These are phyloP conservation scores for Mortierella sp. DNA, from an alignment of 371 early-diverging fungal species.

Conservation along the genomic window DNA sequence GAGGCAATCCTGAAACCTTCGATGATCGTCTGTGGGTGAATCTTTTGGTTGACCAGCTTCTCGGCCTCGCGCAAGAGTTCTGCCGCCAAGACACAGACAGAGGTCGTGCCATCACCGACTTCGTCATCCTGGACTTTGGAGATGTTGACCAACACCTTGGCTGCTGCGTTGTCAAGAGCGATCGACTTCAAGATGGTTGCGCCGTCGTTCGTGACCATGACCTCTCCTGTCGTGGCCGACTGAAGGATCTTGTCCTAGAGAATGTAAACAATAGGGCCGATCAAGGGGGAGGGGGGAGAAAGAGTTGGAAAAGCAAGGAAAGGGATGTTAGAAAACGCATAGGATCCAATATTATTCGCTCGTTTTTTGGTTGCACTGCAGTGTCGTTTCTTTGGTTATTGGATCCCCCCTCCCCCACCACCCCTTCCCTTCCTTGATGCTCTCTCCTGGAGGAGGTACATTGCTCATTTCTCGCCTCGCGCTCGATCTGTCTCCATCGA, in stretches of 20 bases:
- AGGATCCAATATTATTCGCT: neutral
- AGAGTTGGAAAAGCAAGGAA: neutral
- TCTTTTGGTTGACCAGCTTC: constrained; percentile 90
- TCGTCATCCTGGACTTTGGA: constrained; percentile 99
- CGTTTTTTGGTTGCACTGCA: neutral
- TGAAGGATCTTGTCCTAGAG: constrained; percentile 97
- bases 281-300: too few relatives aligned
- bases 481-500: too few relatives aligned
- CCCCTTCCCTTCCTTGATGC: too few relatives aligned
- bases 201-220: constrained; percentile 99
- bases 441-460: too few relatives aligned
- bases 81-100: constrained; percentile 98
- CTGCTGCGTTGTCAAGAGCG: constrained; percentile 97
- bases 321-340: neutral
- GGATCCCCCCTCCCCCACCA: too few relatives aligned
- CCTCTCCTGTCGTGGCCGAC: constrained; percentile 85
- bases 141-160: constrained; percentile 98
- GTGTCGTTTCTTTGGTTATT: too few relatives aligned
- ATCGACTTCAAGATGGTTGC: constrained; percentile 99
- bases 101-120: constrained; percentile 99
- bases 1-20: constrained; percentile 97
- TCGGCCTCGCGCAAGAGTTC: constrained; percentile 98
- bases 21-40: constrained; percentile 99
- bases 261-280: too few relatives aligned
- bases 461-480: neutral